Conservation (phyloP, 306 rosid species). For the Fagus crenata region DNA sequence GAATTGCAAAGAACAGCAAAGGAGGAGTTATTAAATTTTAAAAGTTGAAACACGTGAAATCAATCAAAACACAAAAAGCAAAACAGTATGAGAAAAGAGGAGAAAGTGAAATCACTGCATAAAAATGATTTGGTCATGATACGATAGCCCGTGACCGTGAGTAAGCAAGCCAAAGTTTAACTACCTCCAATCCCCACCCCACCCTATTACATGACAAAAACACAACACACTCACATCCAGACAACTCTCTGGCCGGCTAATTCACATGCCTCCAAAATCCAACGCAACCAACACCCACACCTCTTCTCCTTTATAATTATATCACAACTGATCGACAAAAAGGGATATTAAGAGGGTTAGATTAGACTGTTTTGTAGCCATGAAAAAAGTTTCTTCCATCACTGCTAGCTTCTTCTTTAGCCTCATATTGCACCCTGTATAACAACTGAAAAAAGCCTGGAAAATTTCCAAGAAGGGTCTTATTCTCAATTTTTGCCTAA, state of each 20-base stretch:
- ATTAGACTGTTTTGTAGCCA: slow-evolving; percentile 37
- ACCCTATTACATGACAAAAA: slow-evolving; percentile 42
- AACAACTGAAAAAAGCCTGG: slow-evolving; percentile 22
- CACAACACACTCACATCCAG: slow-evolving; percentile 37
- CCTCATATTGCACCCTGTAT: slow-evolving; percentile 9
- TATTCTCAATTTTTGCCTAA: slow-evolving; percentile 2
- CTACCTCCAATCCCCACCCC: slow-evolving; percentile 27
- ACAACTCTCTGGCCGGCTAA: slow-evolving; percentile 58
- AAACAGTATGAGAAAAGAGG: not conserved
- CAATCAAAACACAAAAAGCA: not conserved
- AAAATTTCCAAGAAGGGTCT: slow-evolving; percentile 11
- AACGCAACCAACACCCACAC: slow-evolving; percentile 8
- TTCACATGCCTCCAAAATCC: slow-evolving; percentile 53
- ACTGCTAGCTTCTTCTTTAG: not conserved
- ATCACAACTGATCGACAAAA: slow-evolving; percentile 18
- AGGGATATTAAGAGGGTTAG: slow-evolving; percentile 7
- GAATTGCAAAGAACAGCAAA: not conserved
- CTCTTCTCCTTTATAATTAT: not conserved
- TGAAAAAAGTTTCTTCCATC: slow-evolving; percentile 29
- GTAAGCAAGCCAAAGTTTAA: slow-evolving; percentile 21
- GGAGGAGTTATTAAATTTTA: not conserved
- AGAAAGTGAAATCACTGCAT: not conserved
- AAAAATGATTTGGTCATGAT: slow-evolving; percentile 27
- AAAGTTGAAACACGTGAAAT: not conserved
- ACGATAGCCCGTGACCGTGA: slow-evolving; percentile 38